Evolutionary conservation across 2,329 filamentous ascomycete genomes (phyloP), one percentile per base, ranked within the genome.

Genomic region (Diaporthe caulivora): DNA sequence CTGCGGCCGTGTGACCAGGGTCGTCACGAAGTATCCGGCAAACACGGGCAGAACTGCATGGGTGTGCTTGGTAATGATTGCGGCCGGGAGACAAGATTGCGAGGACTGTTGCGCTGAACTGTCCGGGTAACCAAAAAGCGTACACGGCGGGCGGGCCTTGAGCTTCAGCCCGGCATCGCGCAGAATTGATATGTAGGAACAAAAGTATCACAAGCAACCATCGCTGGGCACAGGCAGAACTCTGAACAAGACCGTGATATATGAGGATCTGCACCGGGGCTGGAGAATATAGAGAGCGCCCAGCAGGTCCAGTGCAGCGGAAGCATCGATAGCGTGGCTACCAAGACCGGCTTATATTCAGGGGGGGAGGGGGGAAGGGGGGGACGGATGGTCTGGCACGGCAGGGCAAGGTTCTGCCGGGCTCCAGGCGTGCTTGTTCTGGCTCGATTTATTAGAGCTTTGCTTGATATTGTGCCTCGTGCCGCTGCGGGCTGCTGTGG

Each of bases 211-310:
- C 62, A 67, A 40, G 62, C 62, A 51, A 51, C 1, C 11, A 9
- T 13, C 31, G 29, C 51, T 51, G 29, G 5, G 29, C 17, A 29
- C 62, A 21, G 47, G 47, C 7, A 31, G 47, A 53, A 40, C 62
- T 31, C 29, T 53, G 31, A 49, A 49, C 31, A n/a, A 67, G n/a
- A 53, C 31, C 7, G 10, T 40, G 21, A 53, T 53, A 53, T 65
- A 67, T 40, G 62, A 67, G 13, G 62, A 67, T 67, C 62, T 67
- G 62, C 62, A 67, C 47, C n/a, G 4, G 47, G 62, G 62, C 31
- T 40, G 15, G 44, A 47, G n/a, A 53, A 9, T 9, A 34, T 9
- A 34, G 34, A 34, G 21, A 29, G 62, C 62, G 47, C 62, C 62
- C 47, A 67, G 44, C 29, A 65, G 44, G 44, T 24, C 62, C 62